Evolutionary conservation across 1,139 yeast species (phyloP).

Genomic region (Suhomyces kunorum): DNA sequence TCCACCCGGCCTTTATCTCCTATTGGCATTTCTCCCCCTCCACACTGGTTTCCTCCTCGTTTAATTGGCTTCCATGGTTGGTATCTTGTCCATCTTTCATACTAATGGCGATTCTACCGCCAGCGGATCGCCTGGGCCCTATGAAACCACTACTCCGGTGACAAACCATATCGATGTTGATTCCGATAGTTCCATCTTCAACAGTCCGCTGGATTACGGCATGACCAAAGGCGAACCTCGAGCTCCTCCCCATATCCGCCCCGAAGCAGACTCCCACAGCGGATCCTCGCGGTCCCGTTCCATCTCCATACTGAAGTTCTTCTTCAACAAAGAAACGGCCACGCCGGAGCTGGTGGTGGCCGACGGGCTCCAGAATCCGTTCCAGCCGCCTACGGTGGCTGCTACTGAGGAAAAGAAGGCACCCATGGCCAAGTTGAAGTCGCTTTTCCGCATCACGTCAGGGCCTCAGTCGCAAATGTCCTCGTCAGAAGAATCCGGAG

Average conservation of each 20-base stretch:
- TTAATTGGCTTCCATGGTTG: constrained; percentile 12
- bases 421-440: constrained; percentile 18
- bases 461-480: constrained; percentile 4
- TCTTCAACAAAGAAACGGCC: constrained; percentile 19
- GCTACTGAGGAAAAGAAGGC: constrained; percentile 14
- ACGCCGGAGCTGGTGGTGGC: constrained; percentile 7
- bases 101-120: not conserved
- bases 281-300: constrained; percentile 19
- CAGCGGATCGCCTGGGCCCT: not conserved
- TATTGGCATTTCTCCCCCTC: not conserved
- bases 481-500: not conserved
- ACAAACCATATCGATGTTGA: constrained; percentile 2
- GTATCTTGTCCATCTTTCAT: constrained; percentile 17
- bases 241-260: constrained; percentile 14
- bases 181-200: constrained; percentile 10
- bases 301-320: constrained; percentile 22
- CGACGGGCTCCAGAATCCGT: constrained; percentile 7
- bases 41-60: not conserved
- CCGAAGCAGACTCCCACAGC: constrained; percentile 12
- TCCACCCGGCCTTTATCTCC: not conserved
- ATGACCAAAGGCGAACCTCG: constrained; percentile 5
- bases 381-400: constrained; percentile 9
- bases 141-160: constrained; percentile 1
- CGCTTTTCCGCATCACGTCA: constrained; percentile 17
- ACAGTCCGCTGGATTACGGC: constrained; percentile 5